Conservation (phyloP, 805 yeast genomes). For the Saccharomyces cerevisiae region DNA sequence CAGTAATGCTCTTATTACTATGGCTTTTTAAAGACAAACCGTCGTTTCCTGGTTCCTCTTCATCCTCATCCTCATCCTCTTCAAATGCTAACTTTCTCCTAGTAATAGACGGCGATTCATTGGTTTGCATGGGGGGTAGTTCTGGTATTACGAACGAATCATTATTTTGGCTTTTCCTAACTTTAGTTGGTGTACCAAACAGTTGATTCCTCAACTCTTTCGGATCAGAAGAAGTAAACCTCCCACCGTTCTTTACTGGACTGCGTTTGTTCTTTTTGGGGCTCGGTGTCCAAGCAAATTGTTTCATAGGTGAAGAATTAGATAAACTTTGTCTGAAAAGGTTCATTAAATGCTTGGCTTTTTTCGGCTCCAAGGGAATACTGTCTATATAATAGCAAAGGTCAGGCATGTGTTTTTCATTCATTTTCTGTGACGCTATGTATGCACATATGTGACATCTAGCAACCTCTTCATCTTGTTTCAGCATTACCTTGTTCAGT, state of each 20-base stretch:
- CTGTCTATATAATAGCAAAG: constrained; percentile 43
- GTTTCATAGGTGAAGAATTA: constrained; percentile 27
- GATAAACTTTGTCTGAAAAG: constrained; percentile 39
- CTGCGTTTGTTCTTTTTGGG: constrained; percentile 17
- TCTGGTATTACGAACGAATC: constrained; percentile 4
- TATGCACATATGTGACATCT: constrained; percentile 61
- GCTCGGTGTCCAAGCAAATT: constrained; percentile 26
- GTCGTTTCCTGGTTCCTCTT: background rate
- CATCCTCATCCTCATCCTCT: constrained; percentile 18
- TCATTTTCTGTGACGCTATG: constrained; percentile 46
- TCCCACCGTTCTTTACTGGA: constrained; percentile 17
- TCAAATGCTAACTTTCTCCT: constrained; percentile 31
- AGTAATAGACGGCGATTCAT: constrained; percentile 5
- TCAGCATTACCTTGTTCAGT: constrained; percentile 44
- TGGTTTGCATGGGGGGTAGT: constrained; percentile 3
- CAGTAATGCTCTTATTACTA: background rate
- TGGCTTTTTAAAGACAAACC: background rate
- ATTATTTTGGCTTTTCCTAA: background rate
- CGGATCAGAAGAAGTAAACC: constrained; percentile 26
- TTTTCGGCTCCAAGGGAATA: constrained; percentile 49
- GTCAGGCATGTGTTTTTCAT: constrained; percentile 33
- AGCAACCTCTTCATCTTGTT: constrained; percentile 52
- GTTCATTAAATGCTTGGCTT: constrained; percentile 35
- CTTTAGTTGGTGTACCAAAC: constrained; percentile 24
- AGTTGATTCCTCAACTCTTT: constrained; percentile 20